Base-by-base conservation (phyloP, 495 filamentous ascomycete genomes). In the Pyronema omphalodes region DNA sequence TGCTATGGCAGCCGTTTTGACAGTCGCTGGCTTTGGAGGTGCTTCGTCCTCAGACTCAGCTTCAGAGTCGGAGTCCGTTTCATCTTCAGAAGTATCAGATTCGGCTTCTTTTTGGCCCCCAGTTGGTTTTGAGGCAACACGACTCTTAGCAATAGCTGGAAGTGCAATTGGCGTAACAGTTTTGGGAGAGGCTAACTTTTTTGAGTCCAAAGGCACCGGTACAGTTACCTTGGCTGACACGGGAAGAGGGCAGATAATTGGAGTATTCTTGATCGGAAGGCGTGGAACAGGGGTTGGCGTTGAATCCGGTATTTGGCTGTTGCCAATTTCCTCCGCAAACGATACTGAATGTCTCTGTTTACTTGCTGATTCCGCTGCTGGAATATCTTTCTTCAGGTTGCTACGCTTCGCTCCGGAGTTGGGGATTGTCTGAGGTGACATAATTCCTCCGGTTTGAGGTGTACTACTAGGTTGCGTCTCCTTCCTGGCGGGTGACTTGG, bases 391-490 rank as follows among this genome's bases (percentile, higher is more conserved):
- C 36, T 56, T 53, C 5, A 53, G 17, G 19, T 56, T 54, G 12
- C 33, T 60, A 33, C 55, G 44, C 19, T 55, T 63, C n/a, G 60
- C 43, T 7, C 50, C 60, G 8, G 60, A 63, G 54, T 53, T 63
- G 14, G 57, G 52, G 7, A 37, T 18, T 15, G 50, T 44, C 4
- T 60, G 56, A 39, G 55, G 45, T 6, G 39, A 23, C 33, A 14
- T 46, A 29, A 56, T 56, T 34, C 43, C 44, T 47, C 62, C 59
- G 15, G 35, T 6, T 12, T 23, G 36, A 36, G 47, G 47, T 6
- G 47, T 50, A 3, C n/a, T 9, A 5, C 23, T 47, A 35, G 29
- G 29, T 15, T 52, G 50, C 4, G 17, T 41, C n/a, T 40, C 37
- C 18, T 14, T 52, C n/a, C 36, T 17, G 15, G 9, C n/a, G 18